Base-by-base conservation (phyloP, 148 eudicot genomes). In the Fallopia convolvulus region DNA sequence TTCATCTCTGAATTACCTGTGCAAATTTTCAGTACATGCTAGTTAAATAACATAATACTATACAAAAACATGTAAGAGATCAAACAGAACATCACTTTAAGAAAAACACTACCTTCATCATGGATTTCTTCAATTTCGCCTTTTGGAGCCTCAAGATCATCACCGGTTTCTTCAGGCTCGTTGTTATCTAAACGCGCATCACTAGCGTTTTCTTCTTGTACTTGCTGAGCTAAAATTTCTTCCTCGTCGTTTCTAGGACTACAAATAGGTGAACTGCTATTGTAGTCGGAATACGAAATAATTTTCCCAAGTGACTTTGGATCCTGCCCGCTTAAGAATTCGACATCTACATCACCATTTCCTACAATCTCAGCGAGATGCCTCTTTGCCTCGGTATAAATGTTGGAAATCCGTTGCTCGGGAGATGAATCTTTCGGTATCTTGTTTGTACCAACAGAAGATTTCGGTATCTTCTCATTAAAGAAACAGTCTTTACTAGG, bases 281-380 rank as follows among this genome's bases (percentile, higher is more conserved):
- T 85, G 78, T 86, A 91, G 50, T 88, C 92, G 0, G 97, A 83
- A 79, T 87, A 83, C n/a, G 94, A 88, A 46, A 96, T 86, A 61
- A 96, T 88, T 80, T 88, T 87, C 58, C 99, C 99, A 26, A 96
- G 83, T 40, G 99, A 80, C 86, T 86, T 87, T 17, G 97, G 87
- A 48, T 82, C 80, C 71, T 76, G 80, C 81, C 81, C 80, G 70
- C 85, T 79, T 17, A 77, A 76, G 73, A 82, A 63, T 47, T 81
- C 88, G 32, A 79, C 83, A 46, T 73, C 53, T 17, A 36, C 53
- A 55, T 91, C 93, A 75, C 81, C 86, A 74, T 81, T 80, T 60
- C 86, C 91, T 75, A 93, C 85, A 82, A 93, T 86, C 81, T 93
- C 98, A 39, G 91, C 92, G 10, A 96, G 88, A 87, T 96, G 98